phyloP scores from a whole-genome alignment of 495 filamentous ascomycete genomes.

The Lasiosphaeria miniovina region DNA sequence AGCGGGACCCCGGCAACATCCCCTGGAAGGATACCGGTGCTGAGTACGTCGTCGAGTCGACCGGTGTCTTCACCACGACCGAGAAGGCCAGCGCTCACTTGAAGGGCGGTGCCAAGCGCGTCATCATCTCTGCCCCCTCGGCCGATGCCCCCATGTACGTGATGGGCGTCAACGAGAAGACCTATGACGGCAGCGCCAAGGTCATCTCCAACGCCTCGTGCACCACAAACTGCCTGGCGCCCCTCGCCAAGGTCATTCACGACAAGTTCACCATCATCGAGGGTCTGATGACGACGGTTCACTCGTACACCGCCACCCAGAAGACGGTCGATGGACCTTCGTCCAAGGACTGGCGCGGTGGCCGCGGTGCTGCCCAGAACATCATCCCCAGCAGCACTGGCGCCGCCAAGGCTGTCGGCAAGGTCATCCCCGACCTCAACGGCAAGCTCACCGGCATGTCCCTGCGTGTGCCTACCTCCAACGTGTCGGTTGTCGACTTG shows the following conservation, averaged over 20 bases:
- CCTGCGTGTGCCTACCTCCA: slow-evolving; percentile 97
- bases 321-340: slow-evolving; percentile 99
- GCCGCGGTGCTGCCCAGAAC: slow-evolving; percentile 97
- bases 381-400: slow-evolving; percentile 99
- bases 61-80: slow-evolving; percentile 98
- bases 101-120: slow-evolving; percentile 99
- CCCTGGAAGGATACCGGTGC: slow-evolving; percentile 88
- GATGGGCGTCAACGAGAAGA: slow-evolving; percentile 96
- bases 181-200: slow-evolving; percentile 81
- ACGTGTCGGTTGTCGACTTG: slow-evolving; percentile 98
- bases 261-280: slow-evolving; percentile 97
- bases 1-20: slow-evolving; percentile 88
- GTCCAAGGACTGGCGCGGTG: slow-evolving; percentile 98
- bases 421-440: slow-evolving; percentile 95
- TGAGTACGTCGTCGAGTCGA: slow-evolving; percentile 96
- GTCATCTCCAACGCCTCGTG: slow-evolving; percentile 99
- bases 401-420: slow-evolving; percentile 99
- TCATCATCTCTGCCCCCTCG: slow-evolving; percentile 98
- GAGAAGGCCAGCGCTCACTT: slow-evolving; percentile 94
- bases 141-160: slow-evolving; percentile 99
- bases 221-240: slow-evolving; percentile 99
- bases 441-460: slow-evolving; percentile 99
- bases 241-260: slow-evolving; percentile 97
- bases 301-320: slow-evolving; percentile 99
- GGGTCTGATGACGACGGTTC: slow-evolving; percentile 99